Evolutionary conservation across 257 asterid species (phyloP).

Genomic region (Gentiana straminea): DNA sequence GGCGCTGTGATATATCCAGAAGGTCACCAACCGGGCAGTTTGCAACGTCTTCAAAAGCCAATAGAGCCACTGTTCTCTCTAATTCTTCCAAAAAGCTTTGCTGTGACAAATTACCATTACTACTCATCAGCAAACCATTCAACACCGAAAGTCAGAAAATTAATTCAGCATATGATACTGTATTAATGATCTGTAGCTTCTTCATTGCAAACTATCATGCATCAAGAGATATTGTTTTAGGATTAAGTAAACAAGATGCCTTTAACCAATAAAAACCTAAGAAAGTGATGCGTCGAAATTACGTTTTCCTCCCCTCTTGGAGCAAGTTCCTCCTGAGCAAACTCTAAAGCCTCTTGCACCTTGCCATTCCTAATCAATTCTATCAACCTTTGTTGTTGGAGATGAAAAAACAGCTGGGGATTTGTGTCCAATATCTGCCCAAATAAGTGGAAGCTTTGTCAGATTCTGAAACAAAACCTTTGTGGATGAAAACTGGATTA

Average conservation of each 20-base stretch:
- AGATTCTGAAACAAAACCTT: neutral
- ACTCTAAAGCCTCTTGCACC: conserved; percentile 75
- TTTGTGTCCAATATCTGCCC: conserved; percentile 83
- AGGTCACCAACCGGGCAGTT: conserved; percentile 69
- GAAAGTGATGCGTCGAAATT: conserved; percentile 10
- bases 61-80: conserved; percentile 71
- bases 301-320: conserved; percentile 93
- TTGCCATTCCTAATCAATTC: conserved; percentile 70
- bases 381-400: conserved; percentile 79
- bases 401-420: conserved; percentile 82
- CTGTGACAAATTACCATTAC: conserved; percentile 26
- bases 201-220: neutral
- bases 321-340: conserved; percentile 94
- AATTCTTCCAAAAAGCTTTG: conserved; percentile 62
- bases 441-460: conserved; percentile 1
- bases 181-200: neutral
- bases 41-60: conserved; percentile 66
- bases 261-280: neutral
- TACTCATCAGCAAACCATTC: neutral
- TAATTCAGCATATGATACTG: neutral
- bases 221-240: neutral
- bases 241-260: neutral
- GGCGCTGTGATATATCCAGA: conserved; percentile 67
- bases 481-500: too few species aligned
- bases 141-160: neutral